Evolutionary conservation across 2,329 filamentous ascomycete species (phyloP).

Genomic region (Talaromyces piceae): DNA sequence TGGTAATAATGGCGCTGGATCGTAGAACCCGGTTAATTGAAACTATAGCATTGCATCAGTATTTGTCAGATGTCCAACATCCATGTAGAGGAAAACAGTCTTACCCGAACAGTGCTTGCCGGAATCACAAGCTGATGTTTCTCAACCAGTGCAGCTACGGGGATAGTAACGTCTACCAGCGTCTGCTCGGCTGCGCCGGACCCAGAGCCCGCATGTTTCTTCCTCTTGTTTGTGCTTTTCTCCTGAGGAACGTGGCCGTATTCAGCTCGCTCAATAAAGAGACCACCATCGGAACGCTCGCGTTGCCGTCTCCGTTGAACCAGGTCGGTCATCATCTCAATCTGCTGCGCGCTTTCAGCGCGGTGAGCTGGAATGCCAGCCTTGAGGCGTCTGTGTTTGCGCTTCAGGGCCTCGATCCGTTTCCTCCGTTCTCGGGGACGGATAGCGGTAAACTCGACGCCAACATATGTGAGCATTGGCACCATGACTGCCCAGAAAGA

Average conservation of each 20-base stretch:
- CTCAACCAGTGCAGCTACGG: slow-evolving; percentile 39
- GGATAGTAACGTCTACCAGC: slow-evolving; percentile 35
- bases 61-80: background rate
- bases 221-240: background rate
- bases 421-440: slow-evolving; percentile 31
- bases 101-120: slow-evolving; percentile 29
- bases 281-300: slow-evolving; percentile 27
- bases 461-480: slow-evolving; percentile 34
- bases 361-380: slow-evolving; percentile 28
- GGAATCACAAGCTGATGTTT: slow-evolving; percentile 33
- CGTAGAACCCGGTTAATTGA: slow-evolving; percentile 37
- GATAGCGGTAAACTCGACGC: slow-evolving; percentile 35
- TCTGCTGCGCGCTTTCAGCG: slow-evolving; percentile 32
- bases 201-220: slow-evolving; percentile 3
- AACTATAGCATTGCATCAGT: slow-evolving; percentile 24
- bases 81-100: background rate
- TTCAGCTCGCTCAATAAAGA: slow-evolving; percentile 34
- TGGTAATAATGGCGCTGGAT: slow-evolving; percentile 35
- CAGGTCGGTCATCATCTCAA: slow-evolving; percentile 34
- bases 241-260: slow-evolving; percentile 31
- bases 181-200: slow-evolving; percentile 18
- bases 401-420: slow-evolving; percentile 27
- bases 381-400: slow-evolving; percentile 30
- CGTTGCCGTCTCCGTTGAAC: slow-evolving; percentile 31
- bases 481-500: slow-evolving; percentile 28